Evolutionary conservation across 192 early-diverging fungal species (phyloP), one percentile per base, ranked within the genome.

Genomic region (Rhizophagus prolifer): DNA sequence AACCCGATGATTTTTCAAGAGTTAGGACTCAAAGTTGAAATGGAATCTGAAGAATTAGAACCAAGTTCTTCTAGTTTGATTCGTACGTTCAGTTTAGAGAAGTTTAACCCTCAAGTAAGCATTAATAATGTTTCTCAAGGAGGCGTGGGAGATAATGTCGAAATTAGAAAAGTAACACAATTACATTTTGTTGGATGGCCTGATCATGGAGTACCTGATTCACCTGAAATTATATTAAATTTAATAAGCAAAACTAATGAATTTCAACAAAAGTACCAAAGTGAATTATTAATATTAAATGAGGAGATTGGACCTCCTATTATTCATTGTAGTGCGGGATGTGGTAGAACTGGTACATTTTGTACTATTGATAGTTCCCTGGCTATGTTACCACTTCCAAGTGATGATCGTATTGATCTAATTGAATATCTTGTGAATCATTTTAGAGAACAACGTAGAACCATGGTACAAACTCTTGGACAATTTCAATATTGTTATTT

Each of bases 271-370:
- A 30, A 23, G 19, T 41, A 58, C 41, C 44, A 47, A 16, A 46
- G 63, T 12, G 41, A 44, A 12, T 12, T 2, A 44, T 38, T 38
- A 38, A n/a, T n/a, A n/a, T n/a, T n/a, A n/a, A 44, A 44, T 44
- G 41, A 44, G 2, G 70, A 71, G 23, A 61, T 41, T 30, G 85
- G 80, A 0, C 93, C 94, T 2, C 82, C 93, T 74, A 79, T 94
- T 5, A 91, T 95, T 21, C 94, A 95, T 80, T 95, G 94, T 79
- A 90, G 88, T 67, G 94, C 94, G 8, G 94, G 94, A 9, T 92
- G 91, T 78, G 94, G 94, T 9, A 84, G 94, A 31, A 95, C 94
- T 2, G 94, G 94, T 13, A 88, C 94, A 1, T 95, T 94, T 76
- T 91, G 91, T 58, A 89, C 82, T 3, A 79, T 95, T 50, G 90